phyloP scores from a whole-genome alignment of 495 filamentous ascomycete genomes.

The Penicillium herquei region DNA sequence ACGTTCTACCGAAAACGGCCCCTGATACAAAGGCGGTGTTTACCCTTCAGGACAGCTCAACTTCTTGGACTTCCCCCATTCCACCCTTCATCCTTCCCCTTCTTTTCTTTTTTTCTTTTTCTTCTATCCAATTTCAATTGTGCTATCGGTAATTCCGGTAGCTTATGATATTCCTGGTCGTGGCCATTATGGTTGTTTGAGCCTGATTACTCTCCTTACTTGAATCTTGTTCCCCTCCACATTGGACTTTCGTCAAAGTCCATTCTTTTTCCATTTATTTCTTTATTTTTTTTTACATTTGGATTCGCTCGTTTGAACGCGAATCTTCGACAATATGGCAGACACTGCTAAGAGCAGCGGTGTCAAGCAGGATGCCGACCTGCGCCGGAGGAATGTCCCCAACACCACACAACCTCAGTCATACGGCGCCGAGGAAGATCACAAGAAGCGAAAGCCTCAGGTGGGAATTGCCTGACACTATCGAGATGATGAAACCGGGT shows the following conservation, averaged over 20 bases:
- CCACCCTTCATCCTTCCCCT: not conserved
- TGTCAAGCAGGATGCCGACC: constrained; percentile 61
- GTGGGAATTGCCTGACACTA: constrained; percentile 17
- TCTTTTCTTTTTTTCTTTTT: constrained; percentile 7
- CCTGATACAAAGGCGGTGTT: constrained; percentile 4
- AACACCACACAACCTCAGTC: constrained; percentile 41
- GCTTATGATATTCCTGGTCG: constrained; percentile 8
- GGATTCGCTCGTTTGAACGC: not conserved
- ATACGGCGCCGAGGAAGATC: constrained; percentile 45
- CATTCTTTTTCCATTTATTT: not conserved
- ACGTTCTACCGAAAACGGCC: constrained; percentile 11
- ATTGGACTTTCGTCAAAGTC: not conserved
- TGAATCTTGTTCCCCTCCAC: not conserved
- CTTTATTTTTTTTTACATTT: not conserved
- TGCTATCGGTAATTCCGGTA: constrained; percentile 6
- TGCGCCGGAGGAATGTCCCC: constrained; percentile 73
- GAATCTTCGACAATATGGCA: constrained; percentile 24
- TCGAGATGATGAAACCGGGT: not conserved
- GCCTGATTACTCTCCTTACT: constrained; percentile 8
- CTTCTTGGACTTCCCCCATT: not conserved
- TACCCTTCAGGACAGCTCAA: constrained; percentile 7
- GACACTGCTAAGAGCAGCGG: constrained; percentile 60
- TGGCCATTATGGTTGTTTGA: constrained; percentile 15
- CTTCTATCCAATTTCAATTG: constrained; percentile 2
- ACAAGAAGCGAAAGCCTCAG: constrained; percentile 59